phyloP scores from a whole-genome alignment of 2,329 filamentous ascomycete genomes.

The Berkeleyomyces rouxiae region DNA sequence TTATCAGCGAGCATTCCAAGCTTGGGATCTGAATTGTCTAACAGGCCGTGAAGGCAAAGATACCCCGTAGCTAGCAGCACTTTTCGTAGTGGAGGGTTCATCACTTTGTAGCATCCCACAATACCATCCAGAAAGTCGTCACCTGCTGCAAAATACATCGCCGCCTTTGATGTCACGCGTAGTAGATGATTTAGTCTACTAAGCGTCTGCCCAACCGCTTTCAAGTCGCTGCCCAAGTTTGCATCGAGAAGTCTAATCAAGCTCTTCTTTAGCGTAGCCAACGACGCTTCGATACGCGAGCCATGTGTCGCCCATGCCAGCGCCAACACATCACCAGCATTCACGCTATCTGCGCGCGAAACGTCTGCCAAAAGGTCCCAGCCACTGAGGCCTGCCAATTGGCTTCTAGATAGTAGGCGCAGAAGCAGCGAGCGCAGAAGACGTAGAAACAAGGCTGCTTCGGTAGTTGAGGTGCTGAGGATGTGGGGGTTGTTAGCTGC shows the following conservation, averaged over 20 bases:
- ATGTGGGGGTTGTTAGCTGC: conserved; percentile 23
- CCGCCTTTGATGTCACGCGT: conserved; percentile 39
- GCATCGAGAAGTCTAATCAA: conserved; percentile 48
- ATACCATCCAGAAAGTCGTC: conserved; percentile 77
- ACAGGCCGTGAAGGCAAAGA: conserved; percentile 54
- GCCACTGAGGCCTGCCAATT: conserved; percentile 34
- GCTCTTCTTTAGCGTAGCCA: conserved; percentile 43
- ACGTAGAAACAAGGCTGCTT: conserved; percentile 36
- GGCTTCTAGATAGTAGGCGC: conserved; percentile 30
- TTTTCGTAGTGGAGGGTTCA: conserved; percentile 46
- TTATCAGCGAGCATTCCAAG: conserved; percentile 66
- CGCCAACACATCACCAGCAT: conserved; percentile 33
- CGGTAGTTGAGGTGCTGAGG: conserved; percentile 21
- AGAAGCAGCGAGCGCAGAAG: conserved; percentile 47
- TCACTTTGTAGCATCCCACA: conserved; percentile 45
- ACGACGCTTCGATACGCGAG: conserved; percentile 32
- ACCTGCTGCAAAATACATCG: conserved; percentile 56
- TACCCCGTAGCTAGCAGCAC: conserved; percentile 58
- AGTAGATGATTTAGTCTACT: conserved; percentile 46
- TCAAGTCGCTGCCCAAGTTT: conserved; percentile 34
- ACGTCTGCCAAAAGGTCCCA: conserved; percentile 57
- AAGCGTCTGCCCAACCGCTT: conserved; percentile 35
- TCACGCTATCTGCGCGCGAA: conserved; percentile 44
- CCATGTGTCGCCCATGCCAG: conserved; percentile 36
- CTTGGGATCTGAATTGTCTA: conserved; percentile 49